Percentiles rank a stretch among this genome's conserved stretches.
phyloP scores from a whole-genome alignment of 164 flowering plant species.

The Macadamia tetraphylla region DNA sequence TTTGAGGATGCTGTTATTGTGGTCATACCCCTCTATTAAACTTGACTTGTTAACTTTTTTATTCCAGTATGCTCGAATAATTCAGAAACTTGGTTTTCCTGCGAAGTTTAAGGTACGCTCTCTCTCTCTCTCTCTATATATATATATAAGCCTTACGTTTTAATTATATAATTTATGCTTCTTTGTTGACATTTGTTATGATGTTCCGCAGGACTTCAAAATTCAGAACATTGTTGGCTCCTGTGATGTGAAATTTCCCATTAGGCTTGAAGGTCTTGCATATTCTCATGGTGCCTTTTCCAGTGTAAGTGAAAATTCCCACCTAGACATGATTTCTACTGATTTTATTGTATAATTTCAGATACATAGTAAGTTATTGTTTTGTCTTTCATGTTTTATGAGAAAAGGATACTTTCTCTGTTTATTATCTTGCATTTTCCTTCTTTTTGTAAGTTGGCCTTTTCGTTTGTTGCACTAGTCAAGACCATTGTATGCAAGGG shows the following conservation, averaged over 20 bases:
- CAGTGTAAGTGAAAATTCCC: conserved; percentile 48
- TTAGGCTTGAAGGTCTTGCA: conserved; percentile 83
- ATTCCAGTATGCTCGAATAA: conserved; percentile 84
- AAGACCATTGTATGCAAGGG: too few species aligned
- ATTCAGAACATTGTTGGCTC: conserved; percentile 94
- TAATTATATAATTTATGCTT: too few species aligned
- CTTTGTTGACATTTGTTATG: background rate
- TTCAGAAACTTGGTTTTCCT: conserved; percentile 92
- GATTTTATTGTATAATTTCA: too few species aligned
- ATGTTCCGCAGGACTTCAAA: conserved; percentile 63
- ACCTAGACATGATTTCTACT: too few species aligned
- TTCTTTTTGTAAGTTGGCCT: background rate
- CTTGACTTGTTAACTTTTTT: background rate
- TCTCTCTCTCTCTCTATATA: background rate
- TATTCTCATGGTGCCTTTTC: conserved; percentile 79
- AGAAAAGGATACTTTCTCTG: background rate
- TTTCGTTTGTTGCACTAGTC: too few species aligned
- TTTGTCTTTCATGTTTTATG: too few species aligned
- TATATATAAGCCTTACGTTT: too few species aligned
- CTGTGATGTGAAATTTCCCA: conserved; percentile 89
- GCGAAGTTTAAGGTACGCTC: conserved; percentile 77
- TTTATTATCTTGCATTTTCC: background rate
- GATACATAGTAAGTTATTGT: background rate
- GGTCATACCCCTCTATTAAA: too few species aligned
- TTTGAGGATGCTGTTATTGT: background rate